phyloP scores from a whole-genome alignment of 2,329 filamentous ascomycete species.

The Colletotrichum sp. region DNA sequence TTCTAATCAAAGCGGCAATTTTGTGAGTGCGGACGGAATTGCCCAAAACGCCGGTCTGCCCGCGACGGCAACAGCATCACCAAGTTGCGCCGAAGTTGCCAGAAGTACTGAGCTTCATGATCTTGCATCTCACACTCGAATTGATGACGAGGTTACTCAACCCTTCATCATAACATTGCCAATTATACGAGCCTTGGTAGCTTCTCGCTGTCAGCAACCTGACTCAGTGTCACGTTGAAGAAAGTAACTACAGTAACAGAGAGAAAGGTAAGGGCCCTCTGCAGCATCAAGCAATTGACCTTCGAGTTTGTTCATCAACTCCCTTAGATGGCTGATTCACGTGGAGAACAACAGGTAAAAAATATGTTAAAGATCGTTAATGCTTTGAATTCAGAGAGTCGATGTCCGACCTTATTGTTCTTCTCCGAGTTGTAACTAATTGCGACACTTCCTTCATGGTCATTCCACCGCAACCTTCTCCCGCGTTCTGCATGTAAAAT shows the following conservation, averaged over 20 bases:
- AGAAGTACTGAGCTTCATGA: neutral
- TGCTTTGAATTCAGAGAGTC: neutral
- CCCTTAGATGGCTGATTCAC: neutral
- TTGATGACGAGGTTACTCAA: neutral
- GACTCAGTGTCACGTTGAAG: neutral
- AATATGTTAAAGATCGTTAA: neutral
- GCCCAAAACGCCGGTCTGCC: neutral
- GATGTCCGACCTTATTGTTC: neutral
- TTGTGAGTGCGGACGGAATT: neutral
- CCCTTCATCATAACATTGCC: neutral
- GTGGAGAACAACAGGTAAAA: neutral
- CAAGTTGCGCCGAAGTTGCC: neutral
- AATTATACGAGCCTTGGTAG: neutral
- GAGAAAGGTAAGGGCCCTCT: neutral
- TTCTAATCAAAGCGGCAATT: neutral
- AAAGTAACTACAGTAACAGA: neutral
- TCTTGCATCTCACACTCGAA: neutral
- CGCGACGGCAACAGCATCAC: neutral
- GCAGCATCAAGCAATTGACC: neutral
- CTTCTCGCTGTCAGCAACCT: neutral
- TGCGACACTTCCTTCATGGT: neutral
- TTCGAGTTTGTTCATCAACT: neutral
- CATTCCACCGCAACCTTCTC: neutral
- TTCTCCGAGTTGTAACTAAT: neutral
- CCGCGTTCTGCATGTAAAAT: neutral